These are phyloP conservation scores for Stephania cephalantha DNA, from an alignment of 164 flowering plant genomes.

Conservation along the genomic window DNA sequence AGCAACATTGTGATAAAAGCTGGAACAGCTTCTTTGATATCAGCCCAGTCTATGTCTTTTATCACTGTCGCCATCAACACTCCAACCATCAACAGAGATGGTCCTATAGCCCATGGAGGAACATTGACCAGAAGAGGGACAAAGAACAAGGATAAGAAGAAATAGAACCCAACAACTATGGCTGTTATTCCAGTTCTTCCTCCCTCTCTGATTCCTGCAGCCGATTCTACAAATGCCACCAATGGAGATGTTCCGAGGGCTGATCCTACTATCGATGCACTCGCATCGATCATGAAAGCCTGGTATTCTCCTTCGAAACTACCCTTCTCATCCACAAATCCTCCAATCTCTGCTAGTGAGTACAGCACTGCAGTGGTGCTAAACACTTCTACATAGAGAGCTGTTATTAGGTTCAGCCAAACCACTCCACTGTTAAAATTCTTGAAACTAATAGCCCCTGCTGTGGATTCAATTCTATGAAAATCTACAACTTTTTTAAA, in stretches of 20 bases:
- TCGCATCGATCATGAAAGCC: slow-evolving; percentile 74
- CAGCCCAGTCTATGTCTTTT: slow-evolving; percentile 66
- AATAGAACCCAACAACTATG: slow-evolving; percentile 44
- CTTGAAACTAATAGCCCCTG: slow-evolving; percentile 56
- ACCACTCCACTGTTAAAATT: slow-evolving; percentile 52
- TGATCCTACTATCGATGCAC: slow-evolving; percentile 56
- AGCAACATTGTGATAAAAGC: slow-evolving; percentile 75
- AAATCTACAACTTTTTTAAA: slow-evolving; percentile 73
- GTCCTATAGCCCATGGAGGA: slow-evolving; percentile 92
- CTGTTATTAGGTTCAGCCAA: slow-evolving; percentile 58
- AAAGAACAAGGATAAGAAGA: slow-evolving; percentile 57
- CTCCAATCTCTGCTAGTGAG: slow-evolving; percentile 76
- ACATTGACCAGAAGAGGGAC: slow-evolving; percentile 60
- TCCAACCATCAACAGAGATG: slow-evolving; percentile 73
- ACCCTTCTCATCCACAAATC: slow-evolving; percentile 52
- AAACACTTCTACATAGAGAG: slow-evolving; percentile 71
- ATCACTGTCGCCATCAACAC: slow-evolving; percentile 83
- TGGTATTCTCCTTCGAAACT: slow-evolving; percentile 66
- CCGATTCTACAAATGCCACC: slow-evolving; percentile 64
- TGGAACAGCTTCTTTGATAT: slow-evolving; percentile 57
- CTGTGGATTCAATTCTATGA: slow-evolving; percentile 52
- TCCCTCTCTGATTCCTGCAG: slow-evolving; percentile 81
- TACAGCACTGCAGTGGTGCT: slow-evolving; percentile 67
- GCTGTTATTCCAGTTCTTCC: slow-evolving; percentile 86
- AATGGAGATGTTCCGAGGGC: slow-evolving; percentile 59